Evolutionary conservation across 1,139 yeast genomes (phyloP).

Genomic region (Suhomyces guaymorum): DNA sequence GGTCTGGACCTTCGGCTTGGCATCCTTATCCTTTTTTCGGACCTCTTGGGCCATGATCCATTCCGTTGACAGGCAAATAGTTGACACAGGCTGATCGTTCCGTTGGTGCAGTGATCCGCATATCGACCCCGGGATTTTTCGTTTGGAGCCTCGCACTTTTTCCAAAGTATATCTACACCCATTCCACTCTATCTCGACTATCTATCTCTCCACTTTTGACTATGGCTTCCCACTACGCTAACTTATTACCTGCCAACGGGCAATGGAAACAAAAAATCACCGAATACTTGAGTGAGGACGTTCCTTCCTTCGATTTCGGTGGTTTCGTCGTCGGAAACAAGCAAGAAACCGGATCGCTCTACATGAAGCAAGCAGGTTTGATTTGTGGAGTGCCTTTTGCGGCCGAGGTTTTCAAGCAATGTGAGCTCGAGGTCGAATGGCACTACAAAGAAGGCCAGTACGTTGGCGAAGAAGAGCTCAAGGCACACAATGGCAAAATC

Average conservation of each 20-base stretch:
- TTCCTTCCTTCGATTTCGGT: constrained; percentile 91
- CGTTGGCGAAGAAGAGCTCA: constrained; percentile 46
- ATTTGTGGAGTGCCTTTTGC: constrained; percentile 93
- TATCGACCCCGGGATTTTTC: too few species aligned
- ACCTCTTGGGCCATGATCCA: neutral
- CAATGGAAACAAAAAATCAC: constrained; percentile 79
- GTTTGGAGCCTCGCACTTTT: neutral
- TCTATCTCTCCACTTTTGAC: too few species aligned
- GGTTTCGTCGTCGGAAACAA: constrained; percentile 90
- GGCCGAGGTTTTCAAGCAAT: constrained; percentile 77
- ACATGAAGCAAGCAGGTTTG: constrained; percentile 78
- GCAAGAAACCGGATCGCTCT: constrained; percentile 69
- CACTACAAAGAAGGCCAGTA: constrained; percentile 64
- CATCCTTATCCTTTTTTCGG: neutral
- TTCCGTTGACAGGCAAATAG: neutral
- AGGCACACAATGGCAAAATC: constrained; percentile 52
- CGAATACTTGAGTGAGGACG: constrained; percentile 79
- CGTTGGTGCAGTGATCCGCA: too few species aligned
- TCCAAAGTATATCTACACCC: too few species aligned
- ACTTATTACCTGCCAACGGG: constrained; percentile 72
- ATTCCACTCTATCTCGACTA: neutral
- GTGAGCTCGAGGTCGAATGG: constrained; percentile 75
- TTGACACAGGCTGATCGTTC: too few species aligned
- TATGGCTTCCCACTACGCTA: constrained; percentile 33
- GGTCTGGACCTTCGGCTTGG: constrained; percentile 15